Evolutionary conservation across 441 rosid species (phyloP).

Genomic region (Erodium texanum): DNA sequence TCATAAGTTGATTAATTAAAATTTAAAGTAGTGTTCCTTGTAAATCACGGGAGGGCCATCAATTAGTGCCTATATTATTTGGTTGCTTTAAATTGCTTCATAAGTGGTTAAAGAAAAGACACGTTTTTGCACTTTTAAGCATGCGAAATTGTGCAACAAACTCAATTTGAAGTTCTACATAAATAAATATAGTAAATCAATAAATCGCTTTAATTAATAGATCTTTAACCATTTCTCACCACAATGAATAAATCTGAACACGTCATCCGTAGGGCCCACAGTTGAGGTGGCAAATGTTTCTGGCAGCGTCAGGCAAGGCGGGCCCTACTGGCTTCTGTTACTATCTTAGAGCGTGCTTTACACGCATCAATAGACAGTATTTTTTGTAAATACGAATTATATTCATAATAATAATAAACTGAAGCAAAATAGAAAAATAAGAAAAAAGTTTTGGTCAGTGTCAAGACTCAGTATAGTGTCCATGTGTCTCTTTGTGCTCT

Average conservation of each 20-base stretch:
- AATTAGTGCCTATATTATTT: not conserved
- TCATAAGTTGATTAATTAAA: no score
- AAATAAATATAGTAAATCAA: no score
- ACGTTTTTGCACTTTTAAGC: not conserved
- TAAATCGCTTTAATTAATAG: no score
- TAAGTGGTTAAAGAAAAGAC: not conserved
- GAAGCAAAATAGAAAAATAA: not conserved
- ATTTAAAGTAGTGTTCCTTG: no score
- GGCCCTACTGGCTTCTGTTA: not conserved
- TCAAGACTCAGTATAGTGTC: not conserved
- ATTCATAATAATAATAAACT: not conserved
- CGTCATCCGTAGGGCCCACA: not conserved
- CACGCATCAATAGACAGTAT: not conserved
- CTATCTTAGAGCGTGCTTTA: not conserved
- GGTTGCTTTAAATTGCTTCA: constrained; percentile 2
- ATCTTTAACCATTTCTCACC: no score
- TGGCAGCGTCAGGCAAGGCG: not conserved
- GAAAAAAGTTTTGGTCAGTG: not conserved
- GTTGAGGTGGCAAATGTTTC: not conserved
- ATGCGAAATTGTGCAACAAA: no score
- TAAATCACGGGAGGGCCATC: not conserved
- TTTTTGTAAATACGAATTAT: not conserved
- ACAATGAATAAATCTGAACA: not conserved
- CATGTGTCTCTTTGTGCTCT: not conserved
- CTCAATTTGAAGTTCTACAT: no score